These are phyloP conservation scores for Monosporozyma aerobia DNA, from an alignment of 805 yeast genomes.

Conservation along the genomic window DNA sequence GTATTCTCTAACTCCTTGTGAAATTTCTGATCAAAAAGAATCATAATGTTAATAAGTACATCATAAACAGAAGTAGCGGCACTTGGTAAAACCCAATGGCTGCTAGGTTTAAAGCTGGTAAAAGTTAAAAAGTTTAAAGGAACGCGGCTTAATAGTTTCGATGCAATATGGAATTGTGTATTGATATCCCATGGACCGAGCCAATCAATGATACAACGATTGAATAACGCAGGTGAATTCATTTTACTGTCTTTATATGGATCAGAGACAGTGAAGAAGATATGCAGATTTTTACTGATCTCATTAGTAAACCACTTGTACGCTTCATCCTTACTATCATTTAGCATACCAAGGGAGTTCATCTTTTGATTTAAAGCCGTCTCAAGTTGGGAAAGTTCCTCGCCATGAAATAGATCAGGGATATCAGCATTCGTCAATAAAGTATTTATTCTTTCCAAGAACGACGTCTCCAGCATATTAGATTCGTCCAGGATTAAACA, in stretches of 20 bases:
- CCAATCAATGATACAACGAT: slow-evolving; percentile 82
- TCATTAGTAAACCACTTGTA: slow-evolving; percentile 66
- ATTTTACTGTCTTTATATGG: slow-evolving; percentile 37
- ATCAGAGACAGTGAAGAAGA: slow-evolving; percentile 65
- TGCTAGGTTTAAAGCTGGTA: slow-evolving; percentile 25
- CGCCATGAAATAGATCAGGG: slow-evolving; percentile 80
- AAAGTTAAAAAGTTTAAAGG: slow-evolving; percentile 47
- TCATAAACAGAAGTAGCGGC: slow-evolving; percentile 30
- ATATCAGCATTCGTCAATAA: slow-evolving; percentile 87
- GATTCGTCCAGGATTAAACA: slow-evolving; percentile 80
- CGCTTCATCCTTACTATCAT: slow-evolving; percentile 62
- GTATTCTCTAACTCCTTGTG: slow-evolving; percentile 1
- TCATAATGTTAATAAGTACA: slow-evolving; percentile 38
- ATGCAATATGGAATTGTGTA: slow-evolving; percentile 44
- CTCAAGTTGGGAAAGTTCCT: slow-evolving; percentile 44
- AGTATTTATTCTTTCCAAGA: slow-evolving; percentile 86
- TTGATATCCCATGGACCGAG: slow-evolving; percentile 71
- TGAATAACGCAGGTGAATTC: slow-evolving; percentile 80
- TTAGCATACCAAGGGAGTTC: slow-evolving; percentile 46
- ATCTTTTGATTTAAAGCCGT: slow-evolving; percentile 46
- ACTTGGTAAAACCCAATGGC: slow-evolving; percentile 7
- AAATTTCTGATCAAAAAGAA: slow-evolving; percentile 36
- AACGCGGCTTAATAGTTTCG: slow-evolving; percentile 31
- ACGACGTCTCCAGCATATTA: slow-evolving; percentile 62
- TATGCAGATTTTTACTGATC: slow-evolving; percentile 66